Evolutionary conservation across 1,284 basidiomycete genomes (phyloP).

Genomic region (Cronartium quercuum): DNA sequence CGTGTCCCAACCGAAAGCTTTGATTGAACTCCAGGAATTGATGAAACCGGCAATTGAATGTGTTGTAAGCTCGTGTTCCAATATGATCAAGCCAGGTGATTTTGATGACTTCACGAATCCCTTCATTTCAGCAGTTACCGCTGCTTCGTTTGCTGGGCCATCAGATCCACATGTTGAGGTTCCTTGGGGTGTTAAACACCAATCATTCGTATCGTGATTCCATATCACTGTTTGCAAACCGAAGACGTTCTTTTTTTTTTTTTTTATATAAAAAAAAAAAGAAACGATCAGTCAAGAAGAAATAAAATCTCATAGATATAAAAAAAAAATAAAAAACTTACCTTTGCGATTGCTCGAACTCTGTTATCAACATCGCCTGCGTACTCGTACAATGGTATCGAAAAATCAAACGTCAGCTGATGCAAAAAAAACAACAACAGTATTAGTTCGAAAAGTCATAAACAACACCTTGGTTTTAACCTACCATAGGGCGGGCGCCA

Average conservation of each 20-base stretch:
- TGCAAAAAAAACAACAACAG: no score
- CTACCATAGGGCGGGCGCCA: no score
- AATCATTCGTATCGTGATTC: conserved; percentile 57
- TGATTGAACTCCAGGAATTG: conserved; percentile 60
- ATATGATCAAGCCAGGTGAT: conserved; percentile 65
- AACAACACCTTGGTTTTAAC: no score
- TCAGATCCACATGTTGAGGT: conserved; percentile 24
- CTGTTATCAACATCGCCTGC: conserved; percentile 37
- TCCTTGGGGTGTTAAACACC: conserved; percentile 33
- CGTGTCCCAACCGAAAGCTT: conserved; percentile 62
- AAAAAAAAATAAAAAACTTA: not conserved
- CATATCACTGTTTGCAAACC: conserved; percentile 65
- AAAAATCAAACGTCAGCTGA: no score
- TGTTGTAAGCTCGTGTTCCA: conserved; percentile 76
- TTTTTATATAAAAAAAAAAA: not conserved
- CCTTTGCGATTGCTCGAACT: conserved; percentile 39
- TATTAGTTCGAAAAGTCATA: no score
- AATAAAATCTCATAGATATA: not conserved
- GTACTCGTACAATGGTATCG: no score
- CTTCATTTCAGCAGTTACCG: conserved; percentile 9
- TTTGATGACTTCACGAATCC: conserved; percentile 50
- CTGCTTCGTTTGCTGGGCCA: conserved; percentile 31
- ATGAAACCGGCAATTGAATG: conserved; percentile 65
- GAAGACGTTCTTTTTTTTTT: conserved; percentile 49
- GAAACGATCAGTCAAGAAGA: not conserved